These are phyloP conservation scores for Globisporangium parvum DNA, from an alignment of 352 stramenopile genomes.

Conservation along the genomic window DNA sequence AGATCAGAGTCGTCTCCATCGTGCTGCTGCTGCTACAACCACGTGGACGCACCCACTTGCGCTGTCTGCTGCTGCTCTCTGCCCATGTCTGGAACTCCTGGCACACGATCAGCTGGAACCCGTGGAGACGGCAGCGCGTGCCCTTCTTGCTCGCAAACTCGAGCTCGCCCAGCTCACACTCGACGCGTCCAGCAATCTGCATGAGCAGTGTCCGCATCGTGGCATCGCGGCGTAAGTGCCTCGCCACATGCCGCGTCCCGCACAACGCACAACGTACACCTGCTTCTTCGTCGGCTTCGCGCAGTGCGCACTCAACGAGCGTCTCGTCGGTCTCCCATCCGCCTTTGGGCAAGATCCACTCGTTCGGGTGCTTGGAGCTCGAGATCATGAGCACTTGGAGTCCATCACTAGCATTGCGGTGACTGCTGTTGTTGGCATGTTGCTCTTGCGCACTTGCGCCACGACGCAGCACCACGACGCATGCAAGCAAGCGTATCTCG, in stretches of 20 bases:
- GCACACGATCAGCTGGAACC: conserved; percentile 26
- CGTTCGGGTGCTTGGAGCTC: conserved; percentile 75
- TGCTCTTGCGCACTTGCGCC: too few species aligned
- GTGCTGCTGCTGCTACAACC: neutral
- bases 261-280: conserved; percentile 41
- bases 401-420: too few species aligned
- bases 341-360: conserved; percentile 97
- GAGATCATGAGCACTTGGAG: conserved; percentile 77
- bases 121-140: conserved; percentile 43
- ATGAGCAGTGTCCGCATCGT: neutral
- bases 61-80: conserved; percentile 34
- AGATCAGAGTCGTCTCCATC: too few species aligned
- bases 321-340: conserved; percentile 95
- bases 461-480: too few species aligned
- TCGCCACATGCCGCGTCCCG: neutral
- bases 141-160: conserved; percentile 48
- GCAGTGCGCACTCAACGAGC: conserved; percentile 82
- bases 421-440: too few species aligned
- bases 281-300: conserved; percentile 93
- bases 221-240: neutral
- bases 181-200: conserved; percentile 38
- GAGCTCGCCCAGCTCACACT: conserved; percentile 29
- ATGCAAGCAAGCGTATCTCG: conserved; percentile 5
- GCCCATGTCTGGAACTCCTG: conserved; percentile 52
- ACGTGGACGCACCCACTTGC: conserved; percentile 41